A percentile compares a stretch with the other conserved stretches of the same genome.
Evolutionary conservation across 371 early-diverging fungal species (phyloP).

Genomic region (Mucor circinelloides): DNA sequence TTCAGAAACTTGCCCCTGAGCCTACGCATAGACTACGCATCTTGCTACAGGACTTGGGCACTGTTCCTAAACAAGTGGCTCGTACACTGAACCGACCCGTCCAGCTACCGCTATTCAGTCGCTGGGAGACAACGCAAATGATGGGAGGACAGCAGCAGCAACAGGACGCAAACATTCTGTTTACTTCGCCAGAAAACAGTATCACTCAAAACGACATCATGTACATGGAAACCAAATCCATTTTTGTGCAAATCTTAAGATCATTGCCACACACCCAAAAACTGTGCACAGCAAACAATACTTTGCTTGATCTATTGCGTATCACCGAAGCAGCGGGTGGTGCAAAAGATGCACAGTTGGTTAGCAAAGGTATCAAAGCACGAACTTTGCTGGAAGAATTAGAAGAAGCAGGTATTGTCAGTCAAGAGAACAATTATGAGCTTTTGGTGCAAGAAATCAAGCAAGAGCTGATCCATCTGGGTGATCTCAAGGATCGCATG

Average conservation of each 20-base stretch:
- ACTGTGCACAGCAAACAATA: background rate
- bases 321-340: slow-evolving; percentile 84
- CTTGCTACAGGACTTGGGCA: slow-evolving; percentile 76
- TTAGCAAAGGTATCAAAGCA: slow-evolving; percentile 91
- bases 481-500: slow-evolving; percentile 81
- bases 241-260: slow-evolving; percentile 92
- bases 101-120: slow-evolving; percentile 80
- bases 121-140: slow-evolving; percentile 81
- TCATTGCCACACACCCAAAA: slow-evolving; percentile 60
- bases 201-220: slow-evolving; percentile 91
- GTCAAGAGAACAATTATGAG: slow-evolving; percentile 73
- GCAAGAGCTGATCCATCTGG: slow-evolving; percentile 86
- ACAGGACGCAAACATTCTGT: slow-evolving; percentile 56
- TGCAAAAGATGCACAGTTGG: slow-evolving; percentile 83
- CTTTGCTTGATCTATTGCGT: slow-evolving; percentile 61
- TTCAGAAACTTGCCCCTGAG: slow-evolving; percentile 75
- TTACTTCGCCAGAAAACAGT: slow-evolving; percentile 73
- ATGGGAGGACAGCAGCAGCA: background rate
- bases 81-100: slow-evolving; percentile 82
- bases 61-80: slow-evolving; percentile 75
- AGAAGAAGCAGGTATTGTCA: slow-evolving; percentile 77
- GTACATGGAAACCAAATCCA: slow-evolving; percentile 94
- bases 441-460: slow-evolving; percentile 88
- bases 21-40: slow-evolving; percentile 79
- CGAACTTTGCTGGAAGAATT: slow-evolving; percentile 90